Evolutionary conservation across 169 alveolate species (phyloP).

Genomic region (Besnoitia besnoiti): DNA sequence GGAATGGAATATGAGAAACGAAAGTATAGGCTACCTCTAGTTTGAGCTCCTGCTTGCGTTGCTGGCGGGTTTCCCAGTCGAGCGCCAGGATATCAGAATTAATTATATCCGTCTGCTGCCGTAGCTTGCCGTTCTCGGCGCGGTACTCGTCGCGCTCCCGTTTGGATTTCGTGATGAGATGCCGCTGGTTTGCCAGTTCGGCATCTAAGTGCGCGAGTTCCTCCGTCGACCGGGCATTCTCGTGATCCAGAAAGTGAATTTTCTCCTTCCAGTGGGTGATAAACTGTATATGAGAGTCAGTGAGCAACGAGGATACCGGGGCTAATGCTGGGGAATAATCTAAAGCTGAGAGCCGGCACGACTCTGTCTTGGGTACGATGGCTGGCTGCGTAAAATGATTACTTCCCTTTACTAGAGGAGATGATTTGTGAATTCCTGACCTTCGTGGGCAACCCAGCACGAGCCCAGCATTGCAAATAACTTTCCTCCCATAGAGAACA

Average conservation of each 20-base stretch:
- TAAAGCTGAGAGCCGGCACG: too few relatives aligned
- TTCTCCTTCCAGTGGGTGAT: constrained; percentile 92
- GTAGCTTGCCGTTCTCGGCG: constrained; percentile 74
- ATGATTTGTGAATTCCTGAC: too few relatives aligned
- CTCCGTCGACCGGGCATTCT: constrained; percentile 76
- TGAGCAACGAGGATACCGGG: background rate
- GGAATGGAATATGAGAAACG: too few relatives aligned
- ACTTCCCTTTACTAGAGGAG: too few relatives aligned
- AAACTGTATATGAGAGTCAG: background rate
- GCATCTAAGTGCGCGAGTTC: constrained; percentile 67
- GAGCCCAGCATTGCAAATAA: too few relatives aligned
- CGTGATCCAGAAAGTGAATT: constrained; percentile 81
- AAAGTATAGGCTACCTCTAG: constrained; percentile 27
- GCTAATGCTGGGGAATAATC: too few relatives aligned
- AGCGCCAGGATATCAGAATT: constrained; percentile 78
- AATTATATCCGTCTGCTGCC: constrained; percentile 88
- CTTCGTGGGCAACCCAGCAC: too few relatives aligned
- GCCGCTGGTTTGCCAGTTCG: constrained; percentile 80
- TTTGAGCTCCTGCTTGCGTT: constrained; percentile 23
- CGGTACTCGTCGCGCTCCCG: constrained; percentile 80
- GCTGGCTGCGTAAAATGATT: too few relatives aligned
- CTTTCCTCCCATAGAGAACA: too few relatives aligned
- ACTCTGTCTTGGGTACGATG: too few relatives aligned
- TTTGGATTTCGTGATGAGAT: constrained; percentile 79
- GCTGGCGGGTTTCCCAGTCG: constrained; percentile 62